These are phyloP conservation scores for Lactarius quietus DNA, from an alignment of 768 basidiomycete species.

Conservation along the genomic window DNA sequence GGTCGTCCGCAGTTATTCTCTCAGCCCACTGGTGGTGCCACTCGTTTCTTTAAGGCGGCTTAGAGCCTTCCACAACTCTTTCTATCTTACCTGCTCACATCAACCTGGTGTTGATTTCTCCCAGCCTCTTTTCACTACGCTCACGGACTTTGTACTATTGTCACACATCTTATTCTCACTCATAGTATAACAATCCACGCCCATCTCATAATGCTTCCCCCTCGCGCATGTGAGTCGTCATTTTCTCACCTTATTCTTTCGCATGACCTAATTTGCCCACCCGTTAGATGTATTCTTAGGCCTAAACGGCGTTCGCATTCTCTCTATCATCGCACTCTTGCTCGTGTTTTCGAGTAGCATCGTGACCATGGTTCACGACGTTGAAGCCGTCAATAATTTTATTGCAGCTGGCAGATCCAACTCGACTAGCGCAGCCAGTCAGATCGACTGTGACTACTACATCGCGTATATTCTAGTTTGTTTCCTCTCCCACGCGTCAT, in stretches of 20 bases:
- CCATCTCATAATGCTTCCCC: constrained; percentile 22
- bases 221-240: constrained; percentile 25
- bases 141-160: constrained; percentile 4
- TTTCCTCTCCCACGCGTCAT: not conserved
- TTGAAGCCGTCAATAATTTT: constrained; percentile 24
- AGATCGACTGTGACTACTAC: constrained; percentile 25
- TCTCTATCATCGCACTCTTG: constrained; percentile 23
- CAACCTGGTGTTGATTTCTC: constrained; percentile 25
- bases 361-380: constrained; percentile 25
- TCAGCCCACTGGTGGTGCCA: constrained; percentile 22
- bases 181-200: constrained; percentile 9
- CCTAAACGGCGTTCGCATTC: constrained; percentile 21
- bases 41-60: constrained; percentile 4
- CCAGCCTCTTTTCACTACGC: not conserved
- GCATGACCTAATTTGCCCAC: not conserved
- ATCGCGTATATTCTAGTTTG: constrained; percentile 7
- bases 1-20: constrained; percentile 8
- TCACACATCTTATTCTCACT: not conserved
- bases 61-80: not conserved
- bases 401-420: constrained; percentile 21
- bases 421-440: constrained; percentile 2
- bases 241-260: not conserved
- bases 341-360: constrained; percentile 26
- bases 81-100: constrained; percentile 1
- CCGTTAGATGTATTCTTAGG: constrained; percentile 25